These are phyloP conservation scores for Solanum corneliomulleri DNA, from an alignment of 257 asterid species.

Conservation along the genomic window DNA sequence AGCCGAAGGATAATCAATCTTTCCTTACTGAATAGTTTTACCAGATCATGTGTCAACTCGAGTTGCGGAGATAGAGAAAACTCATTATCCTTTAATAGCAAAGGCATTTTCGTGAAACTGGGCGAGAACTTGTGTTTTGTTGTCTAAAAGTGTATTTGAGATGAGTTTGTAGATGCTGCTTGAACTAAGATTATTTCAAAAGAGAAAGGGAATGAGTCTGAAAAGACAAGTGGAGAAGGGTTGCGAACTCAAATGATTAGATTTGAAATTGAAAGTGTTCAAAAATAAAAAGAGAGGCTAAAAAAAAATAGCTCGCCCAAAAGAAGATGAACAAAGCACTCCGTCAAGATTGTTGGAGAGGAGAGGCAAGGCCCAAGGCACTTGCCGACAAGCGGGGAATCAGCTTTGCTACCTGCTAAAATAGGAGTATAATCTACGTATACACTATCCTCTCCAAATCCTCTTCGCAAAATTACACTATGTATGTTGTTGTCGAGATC, in stretches of 20 bases:
- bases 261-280: fast-evolving
- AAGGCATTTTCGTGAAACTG: not conserved
- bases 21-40: no score
- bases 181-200: not conserved
- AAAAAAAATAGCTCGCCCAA: fast-evolving
- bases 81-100: no score
- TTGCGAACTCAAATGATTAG: not conserved
- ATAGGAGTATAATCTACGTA: not conserved
- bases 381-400: not conserved
- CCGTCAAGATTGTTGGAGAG: fast-evolving
- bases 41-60: not conserved
- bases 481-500: not conserved
- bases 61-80: not conserved
- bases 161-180: fast-evolving
- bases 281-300: no score
- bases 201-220: not conserved
- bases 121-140: fast-evolving
- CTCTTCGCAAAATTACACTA: no score
- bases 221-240: not conserved
- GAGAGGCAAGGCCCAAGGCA: not conserved
- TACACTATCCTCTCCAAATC: not conserved
- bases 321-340: not conserved
- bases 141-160: no score
- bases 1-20: no score
- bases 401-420: not conserved